Conservation (phyloP, 331 rosid species). For the Arachis monticola region DNA sequence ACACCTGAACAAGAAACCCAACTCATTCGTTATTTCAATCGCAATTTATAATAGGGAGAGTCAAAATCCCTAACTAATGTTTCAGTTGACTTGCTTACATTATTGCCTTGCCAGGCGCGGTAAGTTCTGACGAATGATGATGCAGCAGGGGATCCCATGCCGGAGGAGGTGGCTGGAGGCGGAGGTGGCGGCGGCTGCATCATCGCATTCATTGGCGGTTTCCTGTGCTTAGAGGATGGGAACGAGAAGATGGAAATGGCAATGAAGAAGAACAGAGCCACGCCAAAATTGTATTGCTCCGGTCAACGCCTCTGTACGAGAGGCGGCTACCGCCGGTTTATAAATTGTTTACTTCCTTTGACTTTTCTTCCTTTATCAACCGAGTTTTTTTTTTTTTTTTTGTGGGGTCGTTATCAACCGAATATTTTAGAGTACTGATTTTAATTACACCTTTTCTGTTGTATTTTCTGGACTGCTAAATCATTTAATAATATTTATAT, state of each 20-base stretch:
- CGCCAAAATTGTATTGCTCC: not conserved
- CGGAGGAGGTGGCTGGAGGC: constrained; percentile 1
- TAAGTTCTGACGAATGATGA: constrained; percentile 41
- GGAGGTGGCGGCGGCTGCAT: constrained; percentile 16
- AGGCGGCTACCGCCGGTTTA: not conserved
- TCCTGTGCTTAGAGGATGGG: not conserved
- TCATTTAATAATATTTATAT: too few species aligned
- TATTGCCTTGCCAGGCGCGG: constrained; percentile 54
- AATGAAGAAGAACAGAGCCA: not conserved
- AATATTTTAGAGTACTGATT: too few species aligned
- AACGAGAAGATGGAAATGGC: too few species aligned
- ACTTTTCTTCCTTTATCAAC: not conserved
- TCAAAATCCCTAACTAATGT: not conserved
- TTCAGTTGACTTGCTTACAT: constrained; percentile 39
- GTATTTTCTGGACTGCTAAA: too few species aligned
- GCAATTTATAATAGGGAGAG: not conserved
- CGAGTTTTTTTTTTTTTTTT: not conserved
- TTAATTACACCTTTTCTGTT: too few species aligned
- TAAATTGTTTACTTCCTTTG: too few species aligned
- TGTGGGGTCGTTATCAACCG: too few species aligned
- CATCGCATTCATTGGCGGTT: constrained; percentile 10
- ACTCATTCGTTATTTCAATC: too few species aligned
- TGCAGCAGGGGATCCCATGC: not conserved
- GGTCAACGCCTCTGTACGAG: not conserved
- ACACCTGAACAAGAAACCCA: constrained; percentile 49